phyloP scores from a whole-genome alignment of 164 flowering plant genomes.

The Platanus orientalis region DNA sequence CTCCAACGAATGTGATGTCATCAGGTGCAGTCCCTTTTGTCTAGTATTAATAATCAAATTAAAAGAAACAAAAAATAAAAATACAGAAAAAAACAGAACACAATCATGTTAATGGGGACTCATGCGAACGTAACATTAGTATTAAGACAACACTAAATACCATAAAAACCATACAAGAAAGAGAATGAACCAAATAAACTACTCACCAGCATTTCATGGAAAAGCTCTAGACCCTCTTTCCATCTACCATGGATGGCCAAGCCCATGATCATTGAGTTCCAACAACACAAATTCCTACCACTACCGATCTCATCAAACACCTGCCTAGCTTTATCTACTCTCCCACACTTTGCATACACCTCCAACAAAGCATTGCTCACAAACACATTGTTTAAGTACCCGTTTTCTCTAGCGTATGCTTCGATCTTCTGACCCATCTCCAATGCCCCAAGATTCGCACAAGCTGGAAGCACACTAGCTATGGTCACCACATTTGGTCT shows the following conservation, averaged over 20 bases:
- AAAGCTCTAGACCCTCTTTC: constrained; percentile 51
- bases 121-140: background rate
- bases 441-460: constrained; percentile 80
- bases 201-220: constrained; percentile 58
- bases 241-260: constrained; percentile 74
- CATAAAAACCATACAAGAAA: background rate
- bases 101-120: background rate
- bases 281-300: constrained; percentile 56
- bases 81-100: background rate
- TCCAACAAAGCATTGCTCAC: constrained; percentile 73
- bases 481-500: constrained; percentile 73
- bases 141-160: background rate
- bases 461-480: constrained; percentile 80
- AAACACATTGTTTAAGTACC: constrained; percentile 47
- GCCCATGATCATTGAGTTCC: constrained; percentile 89
- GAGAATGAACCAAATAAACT: background rate
- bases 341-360: constrained; percentile 81
- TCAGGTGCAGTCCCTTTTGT: constrained; percentile 49
- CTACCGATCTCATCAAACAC: constrained; percentile 58
- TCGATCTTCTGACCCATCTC: constrained; percentile 69
- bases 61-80: too few species aligned
- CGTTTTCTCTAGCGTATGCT: constrained; percentile 50
- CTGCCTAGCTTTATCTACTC: constrained; percentile 45
- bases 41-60: constrained; percentile 19
- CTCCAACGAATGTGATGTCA: constrained; percentile 77